Base-by-base conservation (phyloP, 306 rosid genomes). In the Ormosia semicastrata region DNA sequence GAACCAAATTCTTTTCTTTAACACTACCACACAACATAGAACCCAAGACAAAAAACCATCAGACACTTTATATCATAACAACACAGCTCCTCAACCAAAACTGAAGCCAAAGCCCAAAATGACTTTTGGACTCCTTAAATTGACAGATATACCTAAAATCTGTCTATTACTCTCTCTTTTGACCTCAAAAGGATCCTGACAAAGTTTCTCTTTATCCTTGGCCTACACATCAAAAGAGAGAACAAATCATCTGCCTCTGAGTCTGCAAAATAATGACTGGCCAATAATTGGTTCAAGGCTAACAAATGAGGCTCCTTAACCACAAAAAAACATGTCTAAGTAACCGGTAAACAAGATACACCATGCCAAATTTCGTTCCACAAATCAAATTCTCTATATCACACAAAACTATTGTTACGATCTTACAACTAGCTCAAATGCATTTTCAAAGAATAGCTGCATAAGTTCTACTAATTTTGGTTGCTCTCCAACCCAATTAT, bases 121-220 rank as follows among this genome's bases (percentile, higher is more conserved):
- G 34, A 32, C 59, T n/a, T 15, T 34, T 33, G 44, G 66, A 39
- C 18, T 76, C 66, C 66, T 68, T 39, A 66, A 33, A 75, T 3
- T 18, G 46, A 75, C 40, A 44, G 17, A 39, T 58, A 69, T 37
- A 40, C 78, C 17, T 34, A 74, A 44, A 57, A 66, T 52, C 33
- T 30, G 14, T 47, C 49, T 17, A 24, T 75, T 75, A 13, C 18
- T 8, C 49, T 60, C 34, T 66, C 66, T 62, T 39, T 69, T 76
- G 15, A 79, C 6, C 47, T 6, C 77, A 33, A 77, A 69, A 57
- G 72, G 65, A 68, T 66, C 80, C 47, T 33, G 39, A 46, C 54
- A 41, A 74, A 43, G 70, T 65, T 33, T 13, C 75, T 40, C 33
- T 32, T 56, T 32, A 10, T 46, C 59, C 36, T 13, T 2, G 33